Evolutionary conservation across 2,329 filamentous ascomycete genomes (phyloP), one percentile per base, ranked within the genome.

Genomic region (Ophiostoma ulmi): DNA sequence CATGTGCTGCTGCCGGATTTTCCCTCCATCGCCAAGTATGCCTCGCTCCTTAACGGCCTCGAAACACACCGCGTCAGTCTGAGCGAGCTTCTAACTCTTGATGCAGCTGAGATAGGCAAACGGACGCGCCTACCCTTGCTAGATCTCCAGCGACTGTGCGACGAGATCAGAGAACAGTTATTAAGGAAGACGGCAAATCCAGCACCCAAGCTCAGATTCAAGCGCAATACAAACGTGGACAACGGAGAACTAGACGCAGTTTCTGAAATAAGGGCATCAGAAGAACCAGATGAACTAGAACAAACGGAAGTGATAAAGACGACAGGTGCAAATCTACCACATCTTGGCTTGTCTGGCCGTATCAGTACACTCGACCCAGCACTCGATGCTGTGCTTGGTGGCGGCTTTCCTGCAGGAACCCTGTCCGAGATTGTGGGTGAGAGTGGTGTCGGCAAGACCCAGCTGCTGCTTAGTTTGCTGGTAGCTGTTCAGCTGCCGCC

Each of bases 401-500:
- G 94, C 64, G 95, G 95, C 26, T 86, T 98, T 70, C 91, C 91
- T 1, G 85, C 89, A 2, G 91, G 93, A 66, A 90, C 91, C 79
- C 83, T 99, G 76, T 93, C 92, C 8, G 95, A 99, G 79, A 85
- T 99, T 72, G 91, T 93, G 1, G 95, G 95, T 72, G 95, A 98
- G 82, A 97, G 93, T 74, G 95, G 94, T 75, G 91, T 90, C 74
- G 95, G 94, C 76, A 99, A 99, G 85, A 97, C 95, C 1, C 95
- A 99, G 79, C 88, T 97, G 76, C 89, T 98, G 38, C 86, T 98
- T 38, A 89, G 90, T 31, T 86, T 99, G 38, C 88, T 97, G 64
- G 88, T 98, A 44, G 86, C 94, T 41, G 90, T 90, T 20, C 95
- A 99, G 79, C 89, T 98, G 5, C 88, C 91, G 1, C 81, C 88